phyloP scores from a whole-genome alignment of 495 filamentous ascomycete species.

The Ascodesmis nigricans region DNA sequence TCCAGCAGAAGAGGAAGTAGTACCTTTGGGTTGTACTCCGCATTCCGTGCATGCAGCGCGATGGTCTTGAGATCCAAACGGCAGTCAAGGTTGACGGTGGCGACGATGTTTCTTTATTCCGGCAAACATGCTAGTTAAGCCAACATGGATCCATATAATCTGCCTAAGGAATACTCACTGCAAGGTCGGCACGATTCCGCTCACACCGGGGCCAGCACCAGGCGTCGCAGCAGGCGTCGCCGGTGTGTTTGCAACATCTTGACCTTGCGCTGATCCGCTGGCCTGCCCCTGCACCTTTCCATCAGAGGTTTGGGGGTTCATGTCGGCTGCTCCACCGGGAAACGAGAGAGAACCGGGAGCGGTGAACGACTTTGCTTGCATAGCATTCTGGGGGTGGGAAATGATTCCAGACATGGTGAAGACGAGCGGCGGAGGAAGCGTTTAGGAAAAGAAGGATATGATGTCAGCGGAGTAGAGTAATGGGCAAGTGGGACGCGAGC shows the following conservation, averaged over 20 bases:
- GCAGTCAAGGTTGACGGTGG: conserved; percentile 96
- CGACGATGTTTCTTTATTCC: conserved; percentile 87
- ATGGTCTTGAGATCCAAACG: conserved; percentile 98
- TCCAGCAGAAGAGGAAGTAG: conserved; percentile 26
- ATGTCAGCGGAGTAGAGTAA: conserved; percentile 2
- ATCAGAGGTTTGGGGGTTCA: conserved; percentile 55
- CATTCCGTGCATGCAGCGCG: conserved; percentile 91
- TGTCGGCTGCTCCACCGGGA: conserved; percentile 56
- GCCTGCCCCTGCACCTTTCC: conserved; percentile 25
- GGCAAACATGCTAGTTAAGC: conserved; percentile 41
- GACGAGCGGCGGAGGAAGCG: conserved; percentile 5
- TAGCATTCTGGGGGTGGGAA: conserved; percentile 67
- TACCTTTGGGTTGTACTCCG: conserved; percentile 97
- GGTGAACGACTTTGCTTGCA: conserved; percentile 80
- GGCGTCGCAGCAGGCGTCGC: conserved; percentile 91
- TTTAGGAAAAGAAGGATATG: no score
- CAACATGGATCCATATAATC: conserved; percentile 20
- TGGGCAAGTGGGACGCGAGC: no score
- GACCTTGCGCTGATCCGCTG: conserved; percentile 16
- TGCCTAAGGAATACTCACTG: conserved; percentile 59
- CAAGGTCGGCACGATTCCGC: conserved; percentile 88
- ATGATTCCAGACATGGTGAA: conserved; percentile 63
- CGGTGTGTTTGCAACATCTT: conserved; percentile 40
- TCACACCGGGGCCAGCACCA: conserved; percentile 52
- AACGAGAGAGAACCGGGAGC: conserved; percentile 76